Percentiles rank a stretch among this genome's conserved stretches.
These are phyloP conservation scores for Leucogyrophana mollusca DNA, from an alignment of 768 basidiomycete genomes.

Conservation along the genomic window DNA sequence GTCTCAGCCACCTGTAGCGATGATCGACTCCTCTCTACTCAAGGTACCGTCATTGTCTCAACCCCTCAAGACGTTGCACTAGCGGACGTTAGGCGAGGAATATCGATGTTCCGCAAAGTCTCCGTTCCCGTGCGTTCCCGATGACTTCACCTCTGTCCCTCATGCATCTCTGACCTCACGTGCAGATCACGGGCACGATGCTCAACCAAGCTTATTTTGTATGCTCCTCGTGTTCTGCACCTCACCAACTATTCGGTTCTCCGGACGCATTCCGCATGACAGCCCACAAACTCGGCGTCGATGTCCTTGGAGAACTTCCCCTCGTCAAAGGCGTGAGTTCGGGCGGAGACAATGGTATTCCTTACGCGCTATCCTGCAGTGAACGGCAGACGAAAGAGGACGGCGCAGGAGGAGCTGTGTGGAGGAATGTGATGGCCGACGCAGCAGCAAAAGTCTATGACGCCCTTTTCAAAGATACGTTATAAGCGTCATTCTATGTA, in stretches of 20 bases:
- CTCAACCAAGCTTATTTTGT: conserved; percentile 88
- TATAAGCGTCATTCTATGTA: too few relatives aligned
- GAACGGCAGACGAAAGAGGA: conserved; percentile 14
- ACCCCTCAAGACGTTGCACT: conserved; percentile 95
- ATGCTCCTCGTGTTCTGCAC: conserved; percentile 67
- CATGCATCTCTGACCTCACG: background rate
- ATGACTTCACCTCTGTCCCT: background rate
- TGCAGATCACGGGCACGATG: conserved; percentile 80
- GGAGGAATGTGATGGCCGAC: conserved; percentile 30
- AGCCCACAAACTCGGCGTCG: conserved; percentile 54
- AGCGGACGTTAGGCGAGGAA: conserved; percentile 88
- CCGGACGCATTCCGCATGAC: conserved; percentile 61
- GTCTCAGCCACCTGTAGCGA: background rate
- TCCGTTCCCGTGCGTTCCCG: conserved; percentile 68
- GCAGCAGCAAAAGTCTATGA: conserved; percentile 31
- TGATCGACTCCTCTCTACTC: background rate
- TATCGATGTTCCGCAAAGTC: conserved; percentile 89
- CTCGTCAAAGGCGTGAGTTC: conserved; percentile 73
- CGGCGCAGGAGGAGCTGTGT: conserved; percentile 27
- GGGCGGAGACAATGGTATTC: conserved; percentile 68
- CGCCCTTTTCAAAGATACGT: conserved; percentile 1
- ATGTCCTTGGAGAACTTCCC: conserved; percentile 79
- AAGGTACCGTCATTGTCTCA: conserved; percentile 91
- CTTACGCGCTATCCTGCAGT: conserved; percentile 38
- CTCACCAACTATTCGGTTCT: conserved; percentile 70